Evolutionary conservation across 2,329 filamentous ascomycete species (phyloP).

Genomic region (Waltergamsia citrina): DNA sequence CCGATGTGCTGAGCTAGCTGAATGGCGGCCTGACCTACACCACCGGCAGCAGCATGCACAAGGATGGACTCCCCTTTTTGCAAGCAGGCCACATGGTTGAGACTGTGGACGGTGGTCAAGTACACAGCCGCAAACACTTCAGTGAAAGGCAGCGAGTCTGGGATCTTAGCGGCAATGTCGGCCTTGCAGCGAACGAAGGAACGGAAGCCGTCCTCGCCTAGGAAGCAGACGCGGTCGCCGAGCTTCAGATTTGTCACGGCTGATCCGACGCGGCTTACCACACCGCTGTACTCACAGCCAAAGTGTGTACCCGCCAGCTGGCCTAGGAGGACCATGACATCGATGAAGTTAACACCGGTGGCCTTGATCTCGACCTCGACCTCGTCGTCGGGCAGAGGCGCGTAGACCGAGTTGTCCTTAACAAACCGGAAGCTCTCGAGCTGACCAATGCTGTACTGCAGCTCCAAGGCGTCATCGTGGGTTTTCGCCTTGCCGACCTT

Average conservation of each 20-base stretch:
- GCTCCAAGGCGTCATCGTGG: too few relatives aligned
- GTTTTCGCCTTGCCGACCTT: too few relatives aligned
- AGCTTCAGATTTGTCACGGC: slow-evolving; percentile 8
- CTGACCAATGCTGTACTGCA: not conserved
- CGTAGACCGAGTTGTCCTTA: not conserved
- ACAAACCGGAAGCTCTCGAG: not conserved
- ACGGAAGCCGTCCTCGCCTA: slow-evolving; percentile 12
- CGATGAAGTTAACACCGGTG: slow-evolving; percentile 13
- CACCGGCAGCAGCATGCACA: slow-evolving; percentile 17
- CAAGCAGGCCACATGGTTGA: slow-evolving; percentile 15
- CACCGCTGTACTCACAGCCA: slow-evolving; percentile 11
- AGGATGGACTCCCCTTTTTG: slow-evolving; percentile 17
- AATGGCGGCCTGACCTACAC: slow-evolving; percentile 16
- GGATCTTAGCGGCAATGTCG: not conserved
- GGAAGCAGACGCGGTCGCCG: slow-evolving; percentile 11
- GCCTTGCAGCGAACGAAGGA: slow-evolving; percentile 11
- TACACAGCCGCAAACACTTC: slow-evolving; percentile 8
- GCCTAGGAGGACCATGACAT: slow-evolving; percentile 23
- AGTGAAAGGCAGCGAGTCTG: slow-evolving; percentile 10
- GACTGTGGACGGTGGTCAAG: slow-evolving; percentile 5
- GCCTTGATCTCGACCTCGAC: slow-evolving; percentile 8
- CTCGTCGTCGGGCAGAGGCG: slow-evolving; percentile 5
- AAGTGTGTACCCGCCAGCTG: slow-evolving; percentile 28
- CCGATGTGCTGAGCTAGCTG: slow-evolving; percentile 10
- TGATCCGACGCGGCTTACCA: slow-evolving; percentile 9